These are phyloP conservation scores for Macrotyloma uniflorum DNA, from an alignment of 306 rosid species.

Conservation along the genomic window DNA sequence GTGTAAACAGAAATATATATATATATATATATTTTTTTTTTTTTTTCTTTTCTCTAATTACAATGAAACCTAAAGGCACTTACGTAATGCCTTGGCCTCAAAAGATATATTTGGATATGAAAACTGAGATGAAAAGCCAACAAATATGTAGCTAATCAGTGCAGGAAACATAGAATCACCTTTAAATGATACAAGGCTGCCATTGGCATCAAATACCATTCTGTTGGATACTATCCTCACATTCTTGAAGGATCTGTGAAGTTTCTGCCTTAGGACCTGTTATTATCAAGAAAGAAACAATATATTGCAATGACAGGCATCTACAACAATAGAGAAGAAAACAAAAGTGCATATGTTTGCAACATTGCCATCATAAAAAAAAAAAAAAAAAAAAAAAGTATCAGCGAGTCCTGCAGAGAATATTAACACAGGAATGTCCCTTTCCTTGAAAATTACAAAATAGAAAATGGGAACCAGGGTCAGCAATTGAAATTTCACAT, in stretches of 20 bases:
- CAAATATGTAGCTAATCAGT: not conserved
- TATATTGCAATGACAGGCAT: conserved; percentile 19
- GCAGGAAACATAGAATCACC: conserved; percentile 51
- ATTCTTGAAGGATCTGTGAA: conserved; percentile 77
- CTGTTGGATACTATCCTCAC: conserved; percentile 83
- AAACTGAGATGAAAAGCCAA: not conserved
- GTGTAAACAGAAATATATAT: not conserved
- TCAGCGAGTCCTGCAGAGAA: conserved; percentile 98
- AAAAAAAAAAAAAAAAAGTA: no score
- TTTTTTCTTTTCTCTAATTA: conserved; percentile 14
- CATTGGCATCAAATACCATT: conserved; percentile 74
- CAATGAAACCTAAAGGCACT: conserved; percentile 13
- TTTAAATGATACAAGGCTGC: conserved; percentile 73
- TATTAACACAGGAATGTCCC: conserved; percentile 82
- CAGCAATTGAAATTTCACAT: conserved; percentile 17
- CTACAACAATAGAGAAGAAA: conserved; percentile 17
- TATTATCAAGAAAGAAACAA: conserved; percentile 27
- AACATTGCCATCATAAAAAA: conserved; percentile 25
- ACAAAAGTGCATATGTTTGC: not conserved
- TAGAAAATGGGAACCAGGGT: conserved; percentile 16
- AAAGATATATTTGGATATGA: conserved; percentile 24
- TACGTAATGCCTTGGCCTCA: conserved; percentile 8
- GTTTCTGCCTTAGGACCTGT: conserved; percentile 87
- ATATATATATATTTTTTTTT: not conserved
- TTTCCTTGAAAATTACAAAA: conserved; percentile 60